Conservation (phyloP, 2,329 filamentous ascomycete genomes). For the Paecilomyces niveus region DNA sequence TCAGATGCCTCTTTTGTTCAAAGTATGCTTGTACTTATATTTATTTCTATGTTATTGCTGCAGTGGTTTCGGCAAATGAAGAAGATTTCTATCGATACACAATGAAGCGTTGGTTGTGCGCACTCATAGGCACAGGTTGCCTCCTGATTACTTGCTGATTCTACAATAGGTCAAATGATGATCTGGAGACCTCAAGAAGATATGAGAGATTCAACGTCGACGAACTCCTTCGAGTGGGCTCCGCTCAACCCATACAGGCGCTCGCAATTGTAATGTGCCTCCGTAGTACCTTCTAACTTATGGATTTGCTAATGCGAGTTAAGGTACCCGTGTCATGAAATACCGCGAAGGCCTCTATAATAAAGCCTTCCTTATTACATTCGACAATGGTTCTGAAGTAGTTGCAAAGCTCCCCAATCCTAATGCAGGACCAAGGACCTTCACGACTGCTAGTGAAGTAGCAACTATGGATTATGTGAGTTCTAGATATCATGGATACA, state of each 20-base stretch:
- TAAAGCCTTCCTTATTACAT: not conserved
- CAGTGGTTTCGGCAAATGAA: not conserved
- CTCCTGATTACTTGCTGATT: not conserved
- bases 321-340: not conserved
- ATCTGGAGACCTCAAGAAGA: not conserved
- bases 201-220: not conserved
- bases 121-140: not conserved
- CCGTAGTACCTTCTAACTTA: not conserved
- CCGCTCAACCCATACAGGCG: not conserved
- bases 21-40: not conserved
- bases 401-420: not conserved
- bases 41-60: not conserved
- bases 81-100: not conserved
- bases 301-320: not conserved
- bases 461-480: not conserved
- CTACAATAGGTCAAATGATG: not conserved
- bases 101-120: not conserved
- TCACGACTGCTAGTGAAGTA: not conserved
- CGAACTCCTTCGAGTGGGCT: not conserved
- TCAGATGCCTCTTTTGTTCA: not conserved
- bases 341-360: not conserved
- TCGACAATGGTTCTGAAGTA: not conserved
- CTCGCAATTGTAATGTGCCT: not conserved
- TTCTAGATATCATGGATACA: not conserved
- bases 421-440: not conserved